phyloP scores from a whole-genome alignment of 345 rosid genomes.

The Sapria himalayana region DNA sequence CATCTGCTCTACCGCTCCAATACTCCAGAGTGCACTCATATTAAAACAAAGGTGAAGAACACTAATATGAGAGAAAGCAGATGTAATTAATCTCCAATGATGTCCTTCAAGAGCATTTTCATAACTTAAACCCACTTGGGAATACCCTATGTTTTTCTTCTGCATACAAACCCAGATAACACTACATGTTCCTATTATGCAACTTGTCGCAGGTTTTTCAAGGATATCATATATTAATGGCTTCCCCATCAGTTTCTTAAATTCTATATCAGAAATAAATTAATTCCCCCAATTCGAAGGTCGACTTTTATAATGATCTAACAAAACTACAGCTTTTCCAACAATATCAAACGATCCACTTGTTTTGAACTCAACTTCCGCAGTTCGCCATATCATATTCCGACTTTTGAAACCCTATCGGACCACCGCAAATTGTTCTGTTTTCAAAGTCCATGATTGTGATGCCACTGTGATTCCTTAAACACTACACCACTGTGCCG shows the following conservation, averaged over 20 bases:
- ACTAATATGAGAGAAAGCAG: slow-evolving; percentile 85
- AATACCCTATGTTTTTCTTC: slow-evolving; percentile 73
- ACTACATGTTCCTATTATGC: slow-evolving; percentile 45
- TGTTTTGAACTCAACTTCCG: too few relatives aligned
- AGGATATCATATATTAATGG: slow-evolving; percentile 64
- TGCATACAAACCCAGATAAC: slow-evolving; percentile 74
- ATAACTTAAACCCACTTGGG: slow-evolving; percentile 83
- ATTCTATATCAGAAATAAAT: too few relatives aligned
- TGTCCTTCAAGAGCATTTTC: slow-evolving; percentile 67
- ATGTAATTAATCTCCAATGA: slow-evolving; percentile 86
- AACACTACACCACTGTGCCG: too few relatives aligned
- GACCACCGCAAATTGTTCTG: too few relatives aligned
- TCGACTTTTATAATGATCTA: too few relatives aligned
- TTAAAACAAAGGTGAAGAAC: slow-evolving; percentile 83
- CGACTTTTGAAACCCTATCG: too few relatives aligned
- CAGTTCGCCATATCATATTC: too few relatives aligned
- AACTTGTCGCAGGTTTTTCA: slow-evolving; percentile 82
- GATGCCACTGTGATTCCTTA: too few relatives aligned
- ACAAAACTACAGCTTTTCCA: too few relatives aligned
- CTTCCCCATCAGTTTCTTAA: slow-evolving; percentile 81
- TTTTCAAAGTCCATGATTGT: too few relatives aligned
- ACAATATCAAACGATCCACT: too few relatives aligned
- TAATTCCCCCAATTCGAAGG: too few relatives aligned
- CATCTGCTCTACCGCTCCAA: slow-evolving; percentile 65
- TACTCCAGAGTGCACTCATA: slow-evolving; percentile 98